Evolutionary conservation across 2,329 filamentous ascomycete genomes (phyloP).

Genomic region (Calonectria fujianensis): DNA sequence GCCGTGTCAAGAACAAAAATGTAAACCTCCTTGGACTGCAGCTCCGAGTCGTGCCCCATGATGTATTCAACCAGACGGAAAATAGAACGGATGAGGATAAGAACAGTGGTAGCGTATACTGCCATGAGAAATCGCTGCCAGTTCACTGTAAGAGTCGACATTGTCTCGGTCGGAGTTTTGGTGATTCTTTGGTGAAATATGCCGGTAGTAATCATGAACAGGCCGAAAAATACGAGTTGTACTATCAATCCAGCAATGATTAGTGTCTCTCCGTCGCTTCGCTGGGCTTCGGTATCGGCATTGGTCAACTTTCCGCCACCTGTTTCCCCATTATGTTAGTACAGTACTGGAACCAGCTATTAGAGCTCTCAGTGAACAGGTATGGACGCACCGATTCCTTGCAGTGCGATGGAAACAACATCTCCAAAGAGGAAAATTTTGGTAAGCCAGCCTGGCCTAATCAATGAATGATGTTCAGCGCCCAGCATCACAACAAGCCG

Average conservation of each 20-base stretch:
- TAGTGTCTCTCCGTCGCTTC: constrained; percentile 59
- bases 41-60: constrained; percentile 30
- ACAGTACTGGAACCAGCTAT: too few relatives aligned
- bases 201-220: constrained; percentile 1
- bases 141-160: background rate
- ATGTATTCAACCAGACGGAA: constrained; percentile 34
- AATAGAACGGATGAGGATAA: constrained; percentile 60
- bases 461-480: constrained; percentile 3
- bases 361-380: background rate
- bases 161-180: background rate
- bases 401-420: constrained; percentile 33
- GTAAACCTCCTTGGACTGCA: constrained; percentile 21
- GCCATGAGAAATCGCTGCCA: constrained; percentile 5
- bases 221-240: background rate
- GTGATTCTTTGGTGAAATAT: background rate
- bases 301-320: constrained; percentile 15
- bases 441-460: constrained; percentile 17
- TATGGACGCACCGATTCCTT: background rate
- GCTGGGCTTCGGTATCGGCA: constrained; percentile 20
- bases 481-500: background rate
- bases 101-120: constrained; percentile 59
- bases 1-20: constrained; percentile 35
- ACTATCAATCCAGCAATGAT: constrained; percentile 43
- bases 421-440: constrained; percentile 27
- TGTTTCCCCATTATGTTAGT: background rate